Base-by-base conservation (phyloP, 2,329 filamentous ascomycete species). In the Curvularia verruculosa region DNA sequence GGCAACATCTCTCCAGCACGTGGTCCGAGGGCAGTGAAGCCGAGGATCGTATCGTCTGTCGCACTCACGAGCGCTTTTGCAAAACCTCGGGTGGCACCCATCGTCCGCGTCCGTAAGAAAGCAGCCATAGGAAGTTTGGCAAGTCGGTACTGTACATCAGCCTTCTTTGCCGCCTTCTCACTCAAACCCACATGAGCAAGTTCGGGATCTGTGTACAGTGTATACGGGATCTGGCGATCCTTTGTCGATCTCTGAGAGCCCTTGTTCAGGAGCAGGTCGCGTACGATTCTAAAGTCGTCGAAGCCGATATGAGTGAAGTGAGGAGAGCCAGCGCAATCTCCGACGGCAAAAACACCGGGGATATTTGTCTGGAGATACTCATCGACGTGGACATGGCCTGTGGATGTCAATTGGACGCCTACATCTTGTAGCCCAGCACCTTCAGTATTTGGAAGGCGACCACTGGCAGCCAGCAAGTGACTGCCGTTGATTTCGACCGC, bases 11-110 rank as follows among this genome's bases (percentile, higher is more conserved):
- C 63, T 13, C 59, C 61, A 15, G 55, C 55, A 12, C 46, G 36
- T 1, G 55, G 51, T 5, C 60, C 60, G 43, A 65, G 34, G 12
- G 58, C 56, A 24, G 63, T 60, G 40, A 59, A 65, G 2, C 63
- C 58, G 10, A 65, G 29, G 21, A 41, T 41, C 10, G 7, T 15
- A 15, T 24, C 39, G 6, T 24, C 10, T 3, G 10, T 15, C 10
- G 19, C 39, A 24, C 39, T 23, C 21, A 41, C 21, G 13, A 41
- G 39, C 3, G 39, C 39, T 13, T 41, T 41, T 41, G 39, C 39
- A 41, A 41, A 41, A 6, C 39, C 39, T 23, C 21, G 19, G 21
- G 21, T 41, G 10, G 39, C 21, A 41, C 12, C 21, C 39, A 41
- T 41, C 24, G 39, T 41, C 8, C 39, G 39, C 19, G 39, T 41